A percentile compares a stretch with the other conserved stretches of the same genome.
Conservation (phyloP, 805 yeast species). For the Wickerhamiella siamensis region DNA sequence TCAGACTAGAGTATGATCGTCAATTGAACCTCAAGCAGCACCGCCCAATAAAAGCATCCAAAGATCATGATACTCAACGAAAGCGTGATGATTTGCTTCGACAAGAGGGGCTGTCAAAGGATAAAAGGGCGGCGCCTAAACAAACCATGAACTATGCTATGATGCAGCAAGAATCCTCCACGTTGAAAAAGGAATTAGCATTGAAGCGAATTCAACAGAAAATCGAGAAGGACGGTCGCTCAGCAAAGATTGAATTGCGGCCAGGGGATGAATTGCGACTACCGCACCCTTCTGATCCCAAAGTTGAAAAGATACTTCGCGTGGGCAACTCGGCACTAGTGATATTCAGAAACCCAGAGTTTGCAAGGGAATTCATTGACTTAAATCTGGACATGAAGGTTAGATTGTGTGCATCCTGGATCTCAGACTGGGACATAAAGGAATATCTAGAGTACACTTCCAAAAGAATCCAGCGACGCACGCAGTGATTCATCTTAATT, state of each 20-base stretch:
- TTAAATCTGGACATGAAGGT: constrained; percentile 2
- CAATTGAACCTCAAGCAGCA: neutral
- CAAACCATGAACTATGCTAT: too few species aligned
- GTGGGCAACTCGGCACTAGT: neutral
- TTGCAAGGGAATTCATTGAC: constrained; percentile 11
- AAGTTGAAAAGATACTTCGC: constrained; percentile 2
- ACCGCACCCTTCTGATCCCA: neutral
- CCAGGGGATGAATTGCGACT: neutral
- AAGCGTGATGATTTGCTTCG: neutral
- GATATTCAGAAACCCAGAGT: constrained; percentile 6
- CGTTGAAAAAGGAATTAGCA: too few species aligned
- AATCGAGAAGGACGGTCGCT: neutral
- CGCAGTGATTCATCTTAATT: too few species aligned
- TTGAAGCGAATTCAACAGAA: too few species aligned
- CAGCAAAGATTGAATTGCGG: neutral
- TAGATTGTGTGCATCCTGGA: neutral
- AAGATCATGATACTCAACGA: neutral
- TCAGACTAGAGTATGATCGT: constrained; percentile 17
- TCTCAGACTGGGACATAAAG: neutral
- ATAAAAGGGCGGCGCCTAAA: too few species aligned
- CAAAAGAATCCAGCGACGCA: neutral
- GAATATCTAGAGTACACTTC: neutral
- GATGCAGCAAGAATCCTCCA: too few species aligned
- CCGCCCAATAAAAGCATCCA: too few species aligned
- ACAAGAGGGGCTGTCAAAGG: neutral